Conservation (phyloP, 148 eudicot genomes). For the Rhododendron mucronatum region DNA sequence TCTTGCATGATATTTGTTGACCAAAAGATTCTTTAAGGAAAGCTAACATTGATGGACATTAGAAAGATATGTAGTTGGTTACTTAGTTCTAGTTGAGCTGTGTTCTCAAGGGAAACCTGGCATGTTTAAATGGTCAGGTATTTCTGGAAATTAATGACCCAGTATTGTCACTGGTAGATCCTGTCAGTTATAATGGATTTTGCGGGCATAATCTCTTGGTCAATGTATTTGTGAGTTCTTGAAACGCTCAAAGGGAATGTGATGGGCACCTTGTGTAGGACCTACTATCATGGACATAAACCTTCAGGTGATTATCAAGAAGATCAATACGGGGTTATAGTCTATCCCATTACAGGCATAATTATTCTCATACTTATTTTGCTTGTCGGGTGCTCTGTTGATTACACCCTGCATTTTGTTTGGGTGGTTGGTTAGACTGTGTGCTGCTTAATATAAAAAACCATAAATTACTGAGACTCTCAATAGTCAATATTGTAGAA, state of each 20-base stretch:
- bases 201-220: neutral
- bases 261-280: constrained; percentile 1
- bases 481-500: neutral
- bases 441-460: neutral
- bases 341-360: neutral
- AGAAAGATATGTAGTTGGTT: neutral
- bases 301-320: neutral
- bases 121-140: neutral
- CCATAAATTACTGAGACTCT: neutral
- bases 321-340: neutral
- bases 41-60: neutral
- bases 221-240: neutral
- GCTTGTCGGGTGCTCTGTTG: neutral
- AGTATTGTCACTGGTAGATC: neutral
- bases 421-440: neutral
- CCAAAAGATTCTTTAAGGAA: neutral
- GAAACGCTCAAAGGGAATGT: neutral
- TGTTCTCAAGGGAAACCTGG: neutral
- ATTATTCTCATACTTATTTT: neutral
- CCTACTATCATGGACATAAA: neutral
- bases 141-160: neutral
- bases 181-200: constrained; percentile 1
- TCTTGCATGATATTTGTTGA: neutral
- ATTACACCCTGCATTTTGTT: neutral
- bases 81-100: neutral